Base-by-base conservation (phyloP, 805 yeast species). In the Wickerhamomyces subpelliculosus region DNA sequence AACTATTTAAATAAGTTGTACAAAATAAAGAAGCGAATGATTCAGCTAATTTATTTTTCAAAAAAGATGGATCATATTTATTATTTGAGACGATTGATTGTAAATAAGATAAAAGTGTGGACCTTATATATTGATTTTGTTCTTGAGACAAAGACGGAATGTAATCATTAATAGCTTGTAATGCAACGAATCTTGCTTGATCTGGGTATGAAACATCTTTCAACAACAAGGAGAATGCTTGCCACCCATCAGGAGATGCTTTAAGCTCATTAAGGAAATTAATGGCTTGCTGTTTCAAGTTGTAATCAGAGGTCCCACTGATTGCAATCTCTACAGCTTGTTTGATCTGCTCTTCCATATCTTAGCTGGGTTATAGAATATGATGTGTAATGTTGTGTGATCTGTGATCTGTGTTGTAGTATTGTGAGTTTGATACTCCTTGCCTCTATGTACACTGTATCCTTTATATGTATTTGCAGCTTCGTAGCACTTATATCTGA, bases 1-100 rank as follows among this genome's bases (percentile, higher is more conserved):
- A 78, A 18, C 68, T 52, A 0, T 66, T 52, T 8, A 68, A 54
- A 41, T 78, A 77, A 4, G 72, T 51, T 34, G 66, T 51, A 35
- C 71, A 65, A 48, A 80, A 80, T 32, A 80, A 51, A 11, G 67
- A 58, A 5, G 74, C 75, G 34, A 80, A 55, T 3, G 76, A 62
- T 45, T 76, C 77, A 4, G 84, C 72, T 26, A 78, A 57, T 40
- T 75, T 79, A 54, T 78, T 80, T 48, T 75, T 64, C 49, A 77
- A 49, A 44, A 62, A 74, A 10, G 59, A 47, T 8, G 71, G 68
- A 42, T 73, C 63, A 37, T 36, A 39, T 36, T 48, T 42, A 20
- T 37, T 32, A 10, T 56, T 40, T 7, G 40, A 31, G 17, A 53
- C 47, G 32, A 53, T 29, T 11, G 33, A 34, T 16, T 43, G 39